Evolutionary conservation across 2,329 filamentous ascomycete species (phyloP), one percentile per base, ranked within the genome.

Genomic region (Talaromyces sp.): DNA sequence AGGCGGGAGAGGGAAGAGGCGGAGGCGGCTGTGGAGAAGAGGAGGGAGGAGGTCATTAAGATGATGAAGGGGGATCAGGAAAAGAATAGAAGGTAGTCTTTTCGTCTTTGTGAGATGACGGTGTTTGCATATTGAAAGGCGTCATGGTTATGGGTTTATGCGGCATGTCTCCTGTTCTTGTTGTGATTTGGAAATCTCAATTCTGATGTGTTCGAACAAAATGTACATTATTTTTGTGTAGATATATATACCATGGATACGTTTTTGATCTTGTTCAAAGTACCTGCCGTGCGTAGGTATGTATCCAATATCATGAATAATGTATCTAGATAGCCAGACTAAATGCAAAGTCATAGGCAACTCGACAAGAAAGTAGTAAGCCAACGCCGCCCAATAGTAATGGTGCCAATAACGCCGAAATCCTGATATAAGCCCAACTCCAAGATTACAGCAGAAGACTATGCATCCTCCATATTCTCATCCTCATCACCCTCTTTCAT

Each of bases 1-100:
- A 85, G 88, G 71, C 81, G 81, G 65, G 87, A 90, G 77, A 81
- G 88, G 43, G 88, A 92, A 77, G 83, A 84, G 67, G 88, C 88
- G 72, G 83, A 85, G 47, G 70, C 68, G 22, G 71, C 67, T 60
- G 76, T 77, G 3, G 77, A 81, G 69, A 73, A 74, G 67, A 72
- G 76, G 54, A 76, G 78, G 64, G 72, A 70, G 68, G 76, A 81
- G 64, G 74, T 82, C 13, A 78, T 82, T 64, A 66, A 66, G 19
- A 73, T 79, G 74, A 79, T 78, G 76, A 75, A 72, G 64, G 73
- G 72, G 68, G 77, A 78, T 72, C 73, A 77, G 45, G 71, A 70
- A 60, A 70, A 69, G 65, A 54, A 48, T 33, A 52, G 62, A 59
- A 56, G 58, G 35, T 37, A 16, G 27, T 31, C 3, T 31, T 31